Conservation (phyloP, 2,329 filamentous ascomycete genomes). For the Hortaea sp. region DNA sequence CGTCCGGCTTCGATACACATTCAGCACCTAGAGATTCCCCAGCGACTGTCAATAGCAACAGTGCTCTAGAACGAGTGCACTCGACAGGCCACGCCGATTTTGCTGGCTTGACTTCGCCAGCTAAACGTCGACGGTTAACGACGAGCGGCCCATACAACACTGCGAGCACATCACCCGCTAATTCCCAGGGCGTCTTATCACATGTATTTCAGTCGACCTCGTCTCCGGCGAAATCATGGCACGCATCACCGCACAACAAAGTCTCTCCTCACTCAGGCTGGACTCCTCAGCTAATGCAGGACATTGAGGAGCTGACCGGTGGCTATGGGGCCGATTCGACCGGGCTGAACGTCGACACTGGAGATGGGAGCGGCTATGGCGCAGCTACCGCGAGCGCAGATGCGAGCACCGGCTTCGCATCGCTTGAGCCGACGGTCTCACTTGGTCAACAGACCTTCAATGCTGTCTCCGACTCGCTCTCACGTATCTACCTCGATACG, state of each 20-base stretch:
- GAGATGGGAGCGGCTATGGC: neutral
- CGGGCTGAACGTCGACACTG: neutral
- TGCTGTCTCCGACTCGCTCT: slow-evolving; percentile 11
- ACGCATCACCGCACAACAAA: neutral
- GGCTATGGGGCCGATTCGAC: neutral
- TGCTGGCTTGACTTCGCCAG: neutral
- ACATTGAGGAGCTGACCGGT: neutral
- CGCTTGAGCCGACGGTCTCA: slow-evolving; percentile 12
- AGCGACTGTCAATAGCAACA: neutral
- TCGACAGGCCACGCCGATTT: neutral
- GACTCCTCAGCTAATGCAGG: slow-evolving; percentile 8
- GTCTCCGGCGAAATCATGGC: slow-evolving; percentile 12
- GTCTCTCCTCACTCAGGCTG: slow-evolving; percentile 10
- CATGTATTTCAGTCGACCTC: neutral
- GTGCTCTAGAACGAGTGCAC: neutral
- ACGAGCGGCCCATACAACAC: slow-evolving; percentile 12
- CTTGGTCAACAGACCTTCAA: slow-evolving; percentile 3
- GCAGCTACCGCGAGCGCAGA: slow-evolving; percentile 1
- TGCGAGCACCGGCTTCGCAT: slow-evolving; percentile 6
- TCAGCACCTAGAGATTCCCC: slow-evolving; percentile 1
- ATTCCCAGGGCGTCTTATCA: slow-evolving; percentile 2
- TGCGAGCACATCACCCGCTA: slow-evolving; percentile 8
- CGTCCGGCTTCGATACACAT: neutral
- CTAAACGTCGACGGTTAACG: slow-evolving; percentile 11
- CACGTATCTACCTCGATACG: slow-evolving; percentile 19